Base-by-base conservation (phyloP, 1,284 basidiomycete species). In the Heliocybe sulcata region DNA sequence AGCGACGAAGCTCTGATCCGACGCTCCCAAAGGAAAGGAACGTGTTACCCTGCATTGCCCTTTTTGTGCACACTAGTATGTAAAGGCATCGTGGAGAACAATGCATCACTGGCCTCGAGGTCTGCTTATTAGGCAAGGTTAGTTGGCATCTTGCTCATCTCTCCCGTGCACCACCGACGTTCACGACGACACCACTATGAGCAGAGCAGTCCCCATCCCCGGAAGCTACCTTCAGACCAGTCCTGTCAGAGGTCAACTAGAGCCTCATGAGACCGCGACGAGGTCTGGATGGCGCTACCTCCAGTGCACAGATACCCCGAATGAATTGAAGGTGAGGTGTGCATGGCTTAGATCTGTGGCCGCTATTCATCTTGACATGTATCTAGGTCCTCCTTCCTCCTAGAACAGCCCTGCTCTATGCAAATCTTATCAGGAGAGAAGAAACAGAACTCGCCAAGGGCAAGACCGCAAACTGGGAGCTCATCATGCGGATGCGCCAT, bases 241-340 rank as follows among this genome's bases (percentile, higher is more conserved):
- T 63, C 83, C 85, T 26, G 80, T 89, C 53, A 77, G 86, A 65
- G 85, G 87, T 26, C 85, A 85, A 63, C 74, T 88, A 49, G 87
- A 88, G 64, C 77, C 81, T 22, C 74, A 77, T 35, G 80, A 85
- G 62, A 69, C 76, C 8, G 68, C 69, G 50, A 75, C 82, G 31
- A 72, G 72, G 53, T 72, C 72, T 14, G 85, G 85, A 53, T 86
- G 83, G 76, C 74, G 86, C 58, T 88, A 80, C 66, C 70, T 88
- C 51, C 86, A 88, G 65, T 83, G 82, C 56, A 87, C 85, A 16
- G 85, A 89, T 64, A 87, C 85, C 29, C 80, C 79, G 14, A 81
- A 86, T 67, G 83, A 88, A 65, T 76, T 88, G 61, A 84, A 83
- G 73, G 85, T 84, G 50, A 48, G 69, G 33, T 50, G 48, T 50